Evolutionary conservation across 257 asterid species (phyloP), one percentile per base, ranked within the genome.

Genomic region (Vinca minor): DNA sequence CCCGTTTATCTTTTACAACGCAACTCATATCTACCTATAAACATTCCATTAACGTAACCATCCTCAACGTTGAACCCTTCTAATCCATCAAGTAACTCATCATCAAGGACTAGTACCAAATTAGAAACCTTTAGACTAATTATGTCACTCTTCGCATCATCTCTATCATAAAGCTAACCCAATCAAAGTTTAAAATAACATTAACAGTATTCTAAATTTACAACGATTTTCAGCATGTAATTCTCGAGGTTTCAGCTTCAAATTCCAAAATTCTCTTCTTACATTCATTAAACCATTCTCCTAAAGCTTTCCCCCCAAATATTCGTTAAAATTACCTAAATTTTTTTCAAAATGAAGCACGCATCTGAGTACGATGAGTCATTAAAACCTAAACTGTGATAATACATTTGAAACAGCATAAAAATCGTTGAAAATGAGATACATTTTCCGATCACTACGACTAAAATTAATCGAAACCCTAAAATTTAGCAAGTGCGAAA

Each of bases 391-490:
- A 18, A 29, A 7, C 7, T 31, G 4, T 31, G 38, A 55, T 29
- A 39, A 31, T 13, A 23, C 41, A 31, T 31, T 54, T 31, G 21
- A 26, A 41, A 0, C 20, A 42, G 48, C 48, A 54, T 0, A 8
- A 4, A n/a, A 21, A 67, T 20, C 58, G 11, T 12, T 31, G 28
- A 57, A 31, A 23, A 38, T 68, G 45, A 31, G 31, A 63, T 7
- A 28, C 12, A 60, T 46, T 47, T 31, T 21, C 44, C 34, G n/a
- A 12, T 9, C 55, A 62, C 17, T 18, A 28, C 14, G 28, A 28
- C n/a, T 20, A 0, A n/a, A 45, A 63, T 23, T 7, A 55, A 70
- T 21, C 65, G 61, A 65, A 71, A 48, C 66, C 70, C 75, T 64
- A 64, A 32, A 70, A 64, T 13, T 28, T 17, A 38, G 7, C 8